Evolutionary conservation across 805 yeast genomes (phyloP).

Genomic region (Komagataella kurtzmanii): DNA sequence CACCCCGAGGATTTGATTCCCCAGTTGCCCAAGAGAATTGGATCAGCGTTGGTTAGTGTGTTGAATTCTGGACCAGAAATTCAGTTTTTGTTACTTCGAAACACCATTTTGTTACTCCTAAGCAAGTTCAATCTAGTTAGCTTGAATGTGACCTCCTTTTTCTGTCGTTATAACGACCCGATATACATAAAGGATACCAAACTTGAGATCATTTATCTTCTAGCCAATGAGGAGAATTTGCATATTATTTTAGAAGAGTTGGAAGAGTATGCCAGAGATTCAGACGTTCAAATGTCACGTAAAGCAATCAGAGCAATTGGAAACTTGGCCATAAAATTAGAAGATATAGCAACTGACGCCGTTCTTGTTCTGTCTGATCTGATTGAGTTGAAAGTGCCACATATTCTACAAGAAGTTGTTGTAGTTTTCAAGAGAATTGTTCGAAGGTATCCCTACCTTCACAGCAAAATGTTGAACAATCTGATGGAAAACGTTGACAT

Average conservation of each 20-base stretch:
- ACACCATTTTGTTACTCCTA: slow-evolving; percentile 60
- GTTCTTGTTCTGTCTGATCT: slow-evolving; percentile 48
- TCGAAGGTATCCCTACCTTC: slow-evolving; percentile 57
- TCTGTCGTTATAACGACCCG: slow-evolving; percentile 76
- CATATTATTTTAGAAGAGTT: slow-evolving; percentile 56
- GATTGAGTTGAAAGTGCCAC: slow-evolving; percentile 50
- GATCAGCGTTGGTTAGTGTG: slow-evolving; percentile 54
- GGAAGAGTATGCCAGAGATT: slow-evolving; percentile 77
- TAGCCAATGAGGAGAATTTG: slow-evolving; percentile 56
- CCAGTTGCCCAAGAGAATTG: slow-evolving; percentile 39
- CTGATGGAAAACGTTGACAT: slow-evolving; percentile 31
- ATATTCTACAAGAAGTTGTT: slow-evolving; percentile 69
- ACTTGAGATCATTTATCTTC: slow-evolving; percentile 68
- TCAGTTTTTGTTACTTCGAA: slow-evolving; percentile 72
- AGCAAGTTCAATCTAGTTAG: slow-evolving; percentile 46
- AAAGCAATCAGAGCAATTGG: slow-evolving; percentile 87
- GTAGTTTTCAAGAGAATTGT: slow-evolving; percentile 66
- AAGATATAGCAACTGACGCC: slow-evolving; percentile 47
- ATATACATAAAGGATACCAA: slow-evolving; percentile 83
- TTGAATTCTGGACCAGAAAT: slow-evolving; percentile 70
- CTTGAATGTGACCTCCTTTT: slow-evolving; percentile 68
- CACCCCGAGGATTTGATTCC: slow-evolving; percentile 44
- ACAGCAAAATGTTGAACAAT: slow-evolving; percentile 27
- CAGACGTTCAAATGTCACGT: slow-evolving; percentile 75
- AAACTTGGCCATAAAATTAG: slow-evolving; percentile 69